phyloP scores from a whole-genome alignment of 345 rosid genomes.

The Eucalyptus paniculata region DNA sequence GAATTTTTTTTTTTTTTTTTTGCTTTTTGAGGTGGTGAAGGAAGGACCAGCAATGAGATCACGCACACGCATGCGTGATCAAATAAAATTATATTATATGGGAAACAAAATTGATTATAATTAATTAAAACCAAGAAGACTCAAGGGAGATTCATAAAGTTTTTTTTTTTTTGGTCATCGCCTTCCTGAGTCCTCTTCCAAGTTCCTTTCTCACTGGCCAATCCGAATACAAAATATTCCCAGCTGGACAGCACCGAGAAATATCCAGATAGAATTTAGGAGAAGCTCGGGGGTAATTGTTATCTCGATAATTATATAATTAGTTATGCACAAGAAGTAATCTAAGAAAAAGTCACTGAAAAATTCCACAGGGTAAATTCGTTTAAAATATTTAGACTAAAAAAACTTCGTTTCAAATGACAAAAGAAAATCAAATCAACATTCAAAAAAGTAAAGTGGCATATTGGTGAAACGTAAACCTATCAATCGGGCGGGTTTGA shows the following conservation, averaged over 20 bases:
- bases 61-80: background rate
- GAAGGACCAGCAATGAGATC: background rate
- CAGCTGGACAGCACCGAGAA: background rate
- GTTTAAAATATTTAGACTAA: no score
- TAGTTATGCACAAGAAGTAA: background rate
- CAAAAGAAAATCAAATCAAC: background rate
- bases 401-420: background rate
- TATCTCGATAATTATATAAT: background rate
- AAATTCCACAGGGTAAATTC: background rate
- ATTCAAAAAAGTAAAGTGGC: background rate
- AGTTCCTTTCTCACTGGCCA: background rate
- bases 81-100: background rate
- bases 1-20: background rate
- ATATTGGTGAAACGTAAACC: background rate
- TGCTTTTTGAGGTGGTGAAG: background rate
- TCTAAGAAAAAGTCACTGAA: background rate
- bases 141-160: background rate
- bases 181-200: background rate
- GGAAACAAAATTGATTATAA: background rate
- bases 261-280: background rate
- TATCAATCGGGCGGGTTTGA: background rate
- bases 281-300: background rate
- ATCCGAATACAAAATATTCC: background rate
- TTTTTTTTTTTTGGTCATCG: background rate
- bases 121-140: background rate